Conservation (phyloP, 139 green algal genomes). For the Chlamydomonas sp. region DNA sequence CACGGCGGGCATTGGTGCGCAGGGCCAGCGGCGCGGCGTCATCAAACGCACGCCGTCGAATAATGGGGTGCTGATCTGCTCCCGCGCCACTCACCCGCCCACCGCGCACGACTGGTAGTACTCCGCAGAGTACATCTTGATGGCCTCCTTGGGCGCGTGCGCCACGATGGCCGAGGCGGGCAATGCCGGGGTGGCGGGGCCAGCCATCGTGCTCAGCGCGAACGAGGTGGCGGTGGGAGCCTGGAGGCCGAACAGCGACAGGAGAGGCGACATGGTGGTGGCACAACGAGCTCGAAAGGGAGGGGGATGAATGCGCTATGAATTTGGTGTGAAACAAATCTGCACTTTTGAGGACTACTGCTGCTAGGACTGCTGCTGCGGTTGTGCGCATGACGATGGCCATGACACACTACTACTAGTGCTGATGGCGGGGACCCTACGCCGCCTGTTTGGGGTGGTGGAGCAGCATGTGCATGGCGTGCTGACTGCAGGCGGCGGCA, state of each 20-base stretch:
- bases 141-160: conserved; percentile 41
- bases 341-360: no score
- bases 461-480: no score
- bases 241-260: background rate
- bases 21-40: background rate
- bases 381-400: no score
- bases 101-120: conserved; percentile 73
- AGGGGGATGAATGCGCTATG: no score
- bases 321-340: no score
- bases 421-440: no score
- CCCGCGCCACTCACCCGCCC: conserved; percentile 27
- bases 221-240: background rate
- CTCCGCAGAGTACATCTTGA: conserved; percentile 62
- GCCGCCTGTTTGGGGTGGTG: no score
- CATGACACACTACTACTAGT: no score
- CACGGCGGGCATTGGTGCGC: no score
- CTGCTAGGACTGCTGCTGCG: no score
- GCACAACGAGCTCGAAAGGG: no score
- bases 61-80: background rate
- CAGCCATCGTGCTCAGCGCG: background rate
- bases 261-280: background rate
- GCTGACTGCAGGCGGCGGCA: no score
- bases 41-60: background rate
- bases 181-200: background rate
- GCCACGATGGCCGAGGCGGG: conserved; percentile 30